phyloP scores from a whole-genome alignment of 2,329 filamentous ascomycete genomes.

The Tolypocladium album region DNA sequence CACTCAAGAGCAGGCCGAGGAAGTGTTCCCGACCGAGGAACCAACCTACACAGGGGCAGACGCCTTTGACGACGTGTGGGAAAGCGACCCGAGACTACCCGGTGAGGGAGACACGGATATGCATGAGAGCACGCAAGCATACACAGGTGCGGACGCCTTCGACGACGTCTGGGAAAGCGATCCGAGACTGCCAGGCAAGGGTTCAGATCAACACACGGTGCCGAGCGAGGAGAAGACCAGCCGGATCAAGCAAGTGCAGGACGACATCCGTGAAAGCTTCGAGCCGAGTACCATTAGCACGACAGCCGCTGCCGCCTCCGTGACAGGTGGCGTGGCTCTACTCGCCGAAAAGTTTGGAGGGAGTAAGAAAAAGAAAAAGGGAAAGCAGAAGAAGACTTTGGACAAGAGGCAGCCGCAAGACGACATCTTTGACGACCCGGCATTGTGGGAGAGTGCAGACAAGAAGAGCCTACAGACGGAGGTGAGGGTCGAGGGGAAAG shows the following conservation, averaged over 20 bases:
- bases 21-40: not conserved
- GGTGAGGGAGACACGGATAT: not conserved
- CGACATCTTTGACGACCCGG: slow-evolving; percentile 33
- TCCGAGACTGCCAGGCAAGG: not conserved
- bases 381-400: slow-evolving; percentile 22
- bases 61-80: not conserved
- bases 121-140: not conserved
- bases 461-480: slow-evolving; percentile 20
- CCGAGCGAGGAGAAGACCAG: not conserved
- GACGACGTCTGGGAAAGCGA: slow-evolving; percentile 1
- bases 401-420: slow-evolving; percentile 26
- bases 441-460: slow-evolving; percentile 32
- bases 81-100: not conserved
- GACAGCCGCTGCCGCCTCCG: slow-evolving; percentile 8
- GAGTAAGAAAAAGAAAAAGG: slow-evolving; percentile 12
- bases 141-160: not conserved
- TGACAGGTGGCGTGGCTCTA: slow-evolving; percentile 19
- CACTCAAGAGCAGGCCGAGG: not conserved
- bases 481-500: slow-evolving; percentile 8
- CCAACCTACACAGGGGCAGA: not conserved
- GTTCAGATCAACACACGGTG: not conserved
- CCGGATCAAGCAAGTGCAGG: not conserved
- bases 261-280: not conserved
- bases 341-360: slow-evolving; percentile 24
- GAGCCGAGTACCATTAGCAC: slow-evolving; percentile 11